Conservation (phyloP, 1,139 yeast species). For the Suhomyces maxii region DNA sequence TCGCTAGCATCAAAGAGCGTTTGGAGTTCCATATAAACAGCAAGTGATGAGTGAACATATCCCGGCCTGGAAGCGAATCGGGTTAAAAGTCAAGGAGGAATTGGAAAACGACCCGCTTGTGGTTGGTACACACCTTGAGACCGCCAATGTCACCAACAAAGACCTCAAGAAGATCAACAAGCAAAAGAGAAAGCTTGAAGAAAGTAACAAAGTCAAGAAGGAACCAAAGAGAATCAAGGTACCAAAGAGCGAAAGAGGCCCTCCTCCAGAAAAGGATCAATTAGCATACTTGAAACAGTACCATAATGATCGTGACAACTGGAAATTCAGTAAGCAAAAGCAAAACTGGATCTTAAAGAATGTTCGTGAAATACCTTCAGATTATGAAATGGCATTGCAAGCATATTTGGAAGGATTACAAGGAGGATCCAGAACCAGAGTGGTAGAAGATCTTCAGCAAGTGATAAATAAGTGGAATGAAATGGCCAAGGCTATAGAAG, state of each 20-base stretch:
- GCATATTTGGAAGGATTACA: constrained; percentile 67
- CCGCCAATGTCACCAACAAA: constrained; percentile 46
- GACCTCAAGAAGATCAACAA: constrained; percentile 48
- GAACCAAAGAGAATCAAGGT: constrained; percentile 74
- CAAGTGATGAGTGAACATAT: constrained; percentile 28
- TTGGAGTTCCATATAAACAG: no score
- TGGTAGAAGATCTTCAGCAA: constrained; percentile 51
- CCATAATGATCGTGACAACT: constrained; percentile 55
- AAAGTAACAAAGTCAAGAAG: constrained; percentile 37
- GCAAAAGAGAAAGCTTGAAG: constrained; percentile 31
- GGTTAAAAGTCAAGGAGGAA: constrained; percentile 57
- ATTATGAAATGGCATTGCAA: constrained; percentile 56
- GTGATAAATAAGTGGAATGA: constrained; percentile 60
- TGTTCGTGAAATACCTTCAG: constrained; percentile 53
- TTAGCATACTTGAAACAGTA: constrained; percentile 71
- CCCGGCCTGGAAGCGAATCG: constrained; percentile 93
- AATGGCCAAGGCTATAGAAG: constrained; percentile 43
- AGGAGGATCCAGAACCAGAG: constrained; percentile 68
- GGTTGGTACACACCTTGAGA: constrained; percentile 43
- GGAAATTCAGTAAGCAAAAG: constrained; percentile 94
- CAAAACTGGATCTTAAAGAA: constrained; percentile 90
- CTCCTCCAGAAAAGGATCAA: constrained; percentile 84
- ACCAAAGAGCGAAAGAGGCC: constrained; percentile 71
- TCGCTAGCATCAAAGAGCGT: background rate
- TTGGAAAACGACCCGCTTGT: constrained; percentile 42